phyloP scores from a whole-genome alignment of 2,329 filamentous ascomycete species.

The Trichoderma guizhouense region DNA sequence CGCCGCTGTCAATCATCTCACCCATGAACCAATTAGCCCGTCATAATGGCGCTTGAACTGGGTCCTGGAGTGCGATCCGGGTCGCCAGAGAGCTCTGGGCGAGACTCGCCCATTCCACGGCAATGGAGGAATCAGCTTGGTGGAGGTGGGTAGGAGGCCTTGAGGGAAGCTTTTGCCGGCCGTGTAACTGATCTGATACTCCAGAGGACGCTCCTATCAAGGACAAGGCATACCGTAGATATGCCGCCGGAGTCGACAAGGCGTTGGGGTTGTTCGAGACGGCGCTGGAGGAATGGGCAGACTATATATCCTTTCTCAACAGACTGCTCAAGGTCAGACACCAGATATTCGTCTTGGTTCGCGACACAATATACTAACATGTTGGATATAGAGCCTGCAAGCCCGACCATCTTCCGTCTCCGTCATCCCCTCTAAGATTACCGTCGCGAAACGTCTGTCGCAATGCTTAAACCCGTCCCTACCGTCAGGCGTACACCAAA shows the following conservation, averaged over 20 bases:
- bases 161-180: background rate
- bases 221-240: slow-evolving; percentile 76
- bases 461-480: slow-evolving; percentile 93
- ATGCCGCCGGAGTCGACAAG: slow-evolving; percentile 83
- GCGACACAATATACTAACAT: slow-evolving; percentile 1
- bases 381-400: slow-evolving; percentile 69
- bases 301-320: slow-evolving; percentile 96
- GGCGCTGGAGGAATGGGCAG: slow-evolving; percentile 94
- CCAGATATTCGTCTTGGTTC: too few species aligned
- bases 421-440: slow-evolving; percentile 74
- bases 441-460: slow-evolving; percentile 84
- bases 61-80: slow-evolving; percentile 53
- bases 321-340: slow-evolving; percentile 74
- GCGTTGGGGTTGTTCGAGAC: slow-evolving; percentile 88
- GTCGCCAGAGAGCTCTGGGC: slow-evolving; percentile 82
- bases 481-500: slow-evolving; percentile 96
- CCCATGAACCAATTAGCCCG: slow-evolving; percentile 22
- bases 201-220: slow-evolving; percentile 55
- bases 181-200: slow-evolving; percentile 1
- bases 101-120: slow-evolving; percentile 69
- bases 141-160: slow-evolving; percentile 57
- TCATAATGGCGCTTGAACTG: slow-evolving; percentile 62
- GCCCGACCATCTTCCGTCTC: slow-evolving; percentile 69
- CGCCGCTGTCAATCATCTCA: slow-evolving; percentile 3
- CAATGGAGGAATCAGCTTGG: slow-evolving; percentile 75